Evolutionary conservation across 177 flowering plant genomes (phyloP), one percentile per base, ranked within the genome.

Genomic region (Vitis hybrid): DNA sequence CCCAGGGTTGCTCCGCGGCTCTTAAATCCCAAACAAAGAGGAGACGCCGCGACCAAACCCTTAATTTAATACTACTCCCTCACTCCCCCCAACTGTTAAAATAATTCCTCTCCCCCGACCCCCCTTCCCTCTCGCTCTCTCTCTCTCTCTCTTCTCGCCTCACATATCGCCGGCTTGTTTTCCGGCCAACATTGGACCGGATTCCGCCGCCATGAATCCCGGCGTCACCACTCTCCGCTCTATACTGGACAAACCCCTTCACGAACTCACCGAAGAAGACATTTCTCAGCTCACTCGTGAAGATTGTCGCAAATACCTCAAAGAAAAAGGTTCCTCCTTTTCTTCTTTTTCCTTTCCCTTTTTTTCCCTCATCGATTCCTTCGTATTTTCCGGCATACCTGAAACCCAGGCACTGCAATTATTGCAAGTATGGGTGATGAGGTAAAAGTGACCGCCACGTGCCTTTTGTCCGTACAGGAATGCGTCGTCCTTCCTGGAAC

Each of bases 401-500:
- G 46, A 41, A 41, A 41, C 46, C 46, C 46, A 41, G 9, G 46
- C 46, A 41, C 46, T 41, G 46, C 46, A 41, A 41, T 41, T 41
- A 41, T 41, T 41, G 46, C 46, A 41, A 5, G 46, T 41, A 8
- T 41, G 46, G 46, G 46, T 41, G 46, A 41, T 41, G 46, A 41
- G 46, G 46, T 5, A 41, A 41, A 41, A 41, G 46, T 41, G 46
- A 41, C 46, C 46, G 46, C 46, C 46, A 41, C 46, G 46, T 2
- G 27, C 48, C 17, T 3, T 17, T 20, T 76, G 71, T 75, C 76
- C 76, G 72, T 64, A 72, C 80, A 95, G 99, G 98, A 8, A 93
- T 96, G 99, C 78, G 99, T 8, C 81, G 95, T 53, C 99, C 99
- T 15, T 96, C 99, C 11, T 96, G 99, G 99, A 96, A 96, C 93